Percentiles rank a stretch among this genome's conserved stretches.
Conservation (phyloP, 2,329 filamentous ascomycete species). For the Mariannaea sp. region DNA sequence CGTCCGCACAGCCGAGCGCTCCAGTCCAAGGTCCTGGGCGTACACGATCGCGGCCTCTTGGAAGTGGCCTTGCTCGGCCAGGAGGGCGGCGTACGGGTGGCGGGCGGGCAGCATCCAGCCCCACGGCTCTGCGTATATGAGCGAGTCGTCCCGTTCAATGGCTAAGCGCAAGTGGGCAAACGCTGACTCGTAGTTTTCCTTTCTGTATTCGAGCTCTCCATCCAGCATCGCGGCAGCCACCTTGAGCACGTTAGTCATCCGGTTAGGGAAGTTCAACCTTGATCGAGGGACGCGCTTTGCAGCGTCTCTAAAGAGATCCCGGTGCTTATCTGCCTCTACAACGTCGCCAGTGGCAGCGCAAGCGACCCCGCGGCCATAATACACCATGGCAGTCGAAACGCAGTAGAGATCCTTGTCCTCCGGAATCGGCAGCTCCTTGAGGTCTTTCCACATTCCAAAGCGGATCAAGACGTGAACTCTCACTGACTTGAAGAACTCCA, state of each 20-base stretch:
- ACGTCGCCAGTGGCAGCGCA: conserved; percentile 63
- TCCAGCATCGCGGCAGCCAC: conserved; percentile 71
- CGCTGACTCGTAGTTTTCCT: conserved; percentile 59
- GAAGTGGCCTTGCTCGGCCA: conserved; percentile 68
- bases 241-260: conserved; percentile 60
- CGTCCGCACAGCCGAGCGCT: conserved; percentile 64
- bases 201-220: conserved; percentile 75
- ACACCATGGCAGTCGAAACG: conserved; percentile 68
- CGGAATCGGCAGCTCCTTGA: conserved; percentile 59
- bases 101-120: conserved; percentile 78
- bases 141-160: conserved; percentile 62
- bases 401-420: conserved; percentile 66
- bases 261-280: conserved; percentile 56
- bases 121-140: conserved; percentile 77
- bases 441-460: conserved; percentile 73
- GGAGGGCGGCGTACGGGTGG: conserved; percentile 71
- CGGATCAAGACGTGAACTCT: conserved; percentile 72
- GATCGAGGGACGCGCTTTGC: conserved; percentile 57
- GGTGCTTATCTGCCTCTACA: conserved; percentile 57
- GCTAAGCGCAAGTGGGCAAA: conserved; percentile 63
- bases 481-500: conserved; percentile 72
- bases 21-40: conserved; percentile 63
- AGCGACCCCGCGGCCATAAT: conserved; percentile 73
- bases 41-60: conserved; percentile 63
- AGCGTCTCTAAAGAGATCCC: conserved; percentile 56